phyloP scores from a whole-genome alignment of 176 grass and related monocot species.

The Cenchrus fungigraminus region DNA sequence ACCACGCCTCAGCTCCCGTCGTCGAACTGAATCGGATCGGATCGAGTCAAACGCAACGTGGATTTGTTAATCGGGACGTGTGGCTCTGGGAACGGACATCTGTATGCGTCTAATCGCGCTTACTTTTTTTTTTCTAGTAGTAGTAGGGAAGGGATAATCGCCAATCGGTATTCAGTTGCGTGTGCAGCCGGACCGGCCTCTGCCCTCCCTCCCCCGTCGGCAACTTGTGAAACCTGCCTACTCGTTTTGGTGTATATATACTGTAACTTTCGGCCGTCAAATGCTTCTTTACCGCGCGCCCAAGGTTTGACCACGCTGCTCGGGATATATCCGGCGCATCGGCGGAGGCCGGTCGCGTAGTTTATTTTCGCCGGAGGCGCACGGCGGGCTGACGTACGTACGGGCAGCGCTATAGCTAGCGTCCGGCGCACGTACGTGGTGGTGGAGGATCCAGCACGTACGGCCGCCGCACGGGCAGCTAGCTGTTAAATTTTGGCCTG shows the following conservation, averaged over 20 bases:
- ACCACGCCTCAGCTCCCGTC: background rate
- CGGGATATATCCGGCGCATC: background rate
- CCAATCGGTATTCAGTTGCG: background rate
- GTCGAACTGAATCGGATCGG: background rate
- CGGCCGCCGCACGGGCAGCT: background rate
- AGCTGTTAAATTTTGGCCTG: constrained; percentile 7
- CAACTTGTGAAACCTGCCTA: background rate
- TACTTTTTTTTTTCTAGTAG: background rate
- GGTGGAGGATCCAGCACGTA: background rate
- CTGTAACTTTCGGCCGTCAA: background rate
- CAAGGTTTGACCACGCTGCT: background rate
- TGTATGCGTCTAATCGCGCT: background rate
- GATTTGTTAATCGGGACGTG: background rate
- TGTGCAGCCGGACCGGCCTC: background rate
- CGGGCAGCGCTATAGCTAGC: background rate
- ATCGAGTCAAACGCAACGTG: background rate
- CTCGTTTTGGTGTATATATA: no score
- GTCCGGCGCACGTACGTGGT: background rate
- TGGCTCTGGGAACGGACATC: background rate
- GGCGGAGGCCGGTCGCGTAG: background rate
- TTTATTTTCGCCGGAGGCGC: background rate
- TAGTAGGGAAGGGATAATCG: no score
- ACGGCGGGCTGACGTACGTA: no score
- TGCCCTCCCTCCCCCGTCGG: background rate
- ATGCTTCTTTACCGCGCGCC: background rate